phyloP scores from a whole-genome alignment of 2,329 filamentous ascomycete genomes.

The Stagonosporopsis tanaceti region DNA sequence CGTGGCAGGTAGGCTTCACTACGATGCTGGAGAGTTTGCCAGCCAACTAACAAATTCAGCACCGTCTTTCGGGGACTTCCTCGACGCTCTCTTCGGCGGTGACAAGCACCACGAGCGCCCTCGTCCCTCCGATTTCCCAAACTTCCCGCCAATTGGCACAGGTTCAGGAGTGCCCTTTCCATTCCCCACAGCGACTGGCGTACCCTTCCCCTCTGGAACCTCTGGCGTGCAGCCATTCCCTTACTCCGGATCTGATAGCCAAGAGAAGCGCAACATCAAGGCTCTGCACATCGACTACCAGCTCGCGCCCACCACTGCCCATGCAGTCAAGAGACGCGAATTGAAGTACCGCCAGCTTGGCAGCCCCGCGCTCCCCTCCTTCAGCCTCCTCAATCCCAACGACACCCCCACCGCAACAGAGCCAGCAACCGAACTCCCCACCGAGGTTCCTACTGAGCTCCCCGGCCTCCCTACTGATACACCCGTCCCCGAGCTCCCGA shows the following conservation, averaged over 20 bases:
- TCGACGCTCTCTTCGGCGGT: slow-evolving; percentile 25
- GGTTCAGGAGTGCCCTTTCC: slow-evolving; percentile 11
- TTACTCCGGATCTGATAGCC: background rate
- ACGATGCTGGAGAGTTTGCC: background rate
- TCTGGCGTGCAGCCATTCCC: background rate
- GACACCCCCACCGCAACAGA: slow-evolving; percentile 1
- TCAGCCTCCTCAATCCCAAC: slow-evolving; percentile 22
- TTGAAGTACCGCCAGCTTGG: slow-evolving; percentile 16
- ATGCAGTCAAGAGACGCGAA: background rate
- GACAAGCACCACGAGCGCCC: slow-evolving; percentile 10
- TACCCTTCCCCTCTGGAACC: slow-evolving; percentile 4
- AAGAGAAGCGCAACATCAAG: slow-evolving; percentile 8
- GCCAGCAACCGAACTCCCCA: slow-evolving; percentile 1
- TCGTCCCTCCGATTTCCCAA: slow-evolving; percentile 8
- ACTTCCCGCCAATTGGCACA: slow-evolving; percentile 8
- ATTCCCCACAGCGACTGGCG: slow-evolving; percentile 15
- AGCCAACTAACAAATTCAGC: slow-evolving; percentile 12
- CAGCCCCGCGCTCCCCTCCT: slow-evolving; percentile 18
- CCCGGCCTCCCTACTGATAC: slow-evolving; percentile 1
- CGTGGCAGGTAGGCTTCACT: slow-evolving; percentile 23
- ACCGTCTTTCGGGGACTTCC: slow-evolving; percentile 20
- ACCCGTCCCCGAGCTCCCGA: slow-evolving; percentile 3
- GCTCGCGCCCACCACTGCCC: slow-evolving; percentile 20
- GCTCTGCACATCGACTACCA: slow-evolving; percentile 27
- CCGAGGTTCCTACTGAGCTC: background rate